phyloP scores from a whole-genome alignment of 257 asterid species.

The Oldenlandia corymbosa region DNA sequence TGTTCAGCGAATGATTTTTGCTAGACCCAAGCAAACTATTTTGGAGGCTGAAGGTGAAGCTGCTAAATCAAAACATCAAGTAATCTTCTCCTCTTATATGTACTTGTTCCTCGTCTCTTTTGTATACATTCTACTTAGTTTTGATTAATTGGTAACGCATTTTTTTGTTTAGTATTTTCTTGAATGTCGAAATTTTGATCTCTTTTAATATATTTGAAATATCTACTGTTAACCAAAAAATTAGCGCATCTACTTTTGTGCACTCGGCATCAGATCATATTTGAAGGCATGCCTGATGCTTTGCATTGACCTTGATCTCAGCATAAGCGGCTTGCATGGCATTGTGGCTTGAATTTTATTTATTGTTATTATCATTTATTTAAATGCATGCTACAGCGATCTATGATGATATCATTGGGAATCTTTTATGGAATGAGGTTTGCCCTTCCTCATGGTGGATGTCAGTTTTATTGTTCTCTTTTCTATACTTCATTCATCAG shows the following conservation, averaged over 20 bases:
- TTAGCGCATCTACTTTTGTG: neutral
- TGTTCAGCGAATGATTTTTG: conserved; percentile 16
- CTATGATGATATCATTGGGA: neutral
- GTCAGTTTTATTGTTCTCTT: neutral
- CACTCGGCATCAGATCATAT: neutral
- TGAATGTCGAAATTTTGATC: neutral
- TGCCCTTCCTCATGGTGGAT: neutral
- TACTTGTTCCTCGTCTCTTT: neutral
- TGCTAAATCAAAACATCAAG: conserved; percentile 70
- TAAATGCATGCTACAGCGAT: neutral
- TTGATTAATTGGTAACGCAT: neutral
- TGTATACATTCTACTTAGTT: neutral
- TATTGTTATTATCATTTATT: neutral
- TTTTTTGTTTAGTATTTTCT: neutral
- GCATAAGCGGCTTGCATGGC: neutral
- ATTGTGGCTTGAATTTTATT: neutral
- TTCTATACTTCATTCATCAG: too few species aligned
- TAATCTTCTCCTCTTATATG: conserved; percentile 21
- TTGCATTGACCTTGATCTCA: too few species aligned
- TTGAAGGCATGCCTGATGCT: neutral
- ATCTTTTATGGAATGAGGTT: neutral
- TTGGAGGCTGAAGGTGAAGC: conserved; percentile 96
- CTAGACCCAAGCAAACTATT: conserved; percentile 86
- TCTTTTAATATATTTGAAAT: too few species aligned
- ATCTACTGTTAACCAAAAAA: too few species aligned